Base-by-base conservation (phyloP, 2,329 filamentous ascomycete genomes). In the Purpureocillium takamizusanense region DNA sequence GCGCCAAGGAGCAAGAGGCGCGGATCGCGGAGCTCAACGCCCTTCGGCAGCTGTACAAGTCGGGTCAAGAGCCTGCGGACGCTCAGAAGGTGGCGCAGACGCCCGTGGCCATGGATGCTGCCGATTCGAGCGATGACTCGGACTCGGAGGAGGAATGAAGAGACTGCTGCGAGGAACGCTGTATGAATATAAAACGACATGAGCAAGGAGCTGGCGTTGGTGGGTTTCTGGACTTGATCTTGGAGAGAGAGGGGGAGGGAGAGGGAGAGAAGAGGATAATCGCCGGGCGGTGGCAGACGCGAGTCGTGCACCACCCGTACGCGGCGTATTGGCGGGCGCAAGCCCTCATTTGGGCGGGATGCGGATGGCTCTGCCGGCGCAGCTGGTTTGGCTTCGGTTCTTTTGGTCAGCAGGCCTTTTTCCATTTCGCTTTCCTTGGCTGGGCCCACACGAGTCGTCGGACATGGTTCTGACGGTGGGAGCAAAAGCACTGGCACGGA, bases 1-100 rank as follows among this genome's bases (percentile, higher is more conserved):
- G 74, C 55, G 81, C 81, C 46, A 64, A 66, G 16, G 80, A 85
- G 57, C 81, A 85, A 56, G 78, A 83, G 49, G 69, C 72, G 18
- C 76, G 74, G 40, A 83, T 85, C 48, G 67, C 70, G 21, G 66
- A 74, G 51, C 66, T 85, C 34, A 69, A 73, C 47, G 68, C 70
- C 42, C 68, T 77, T 43, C 60, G 75, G 30, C 63, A 63, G 31
- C 51, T 64, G 41, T 66, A 65, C 43, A 59, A 54, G 41, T 50
- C 53, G 5, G 59, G 56, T 21, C 51, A 58, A 27, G 61, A 62
- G 31, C 48, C 53, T 8, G 45, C 45, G 7, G 55, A 62, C 33
- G 50, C 38, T 14, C 42, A 45, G 31, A 47, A 46, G 28, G 44
- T 50, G 41, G 37, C 45, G 15, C 52, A 52, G 37, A 49, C 49